These are phyloP conservation scores for Inga oerstediana DNA, from an alignment of 306 rosid genomes.

Conservation along the genomic window DNA sequence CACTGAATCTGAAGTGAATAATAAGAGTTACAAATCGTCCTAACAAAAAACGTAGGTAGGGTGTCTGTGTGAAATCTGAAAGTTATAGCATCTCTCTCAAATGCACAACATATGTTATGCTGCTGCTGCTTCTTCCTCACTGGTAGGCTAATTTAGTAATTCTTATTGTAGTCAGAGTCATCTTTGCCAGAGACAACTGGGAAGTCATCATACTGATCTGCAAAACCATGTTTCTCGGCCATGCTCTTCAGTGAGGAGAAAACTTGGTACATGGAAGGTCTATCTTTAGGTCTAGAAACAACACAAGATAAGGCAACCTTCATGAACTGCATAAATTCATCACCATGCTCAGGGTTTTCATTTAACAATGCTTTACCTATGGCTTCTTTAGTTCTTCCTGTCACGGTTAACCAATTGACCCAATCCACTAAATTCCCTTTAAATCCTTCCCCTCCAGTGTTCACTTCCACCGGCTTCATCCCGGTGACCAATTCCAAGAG, in stretches of 20 bases:
- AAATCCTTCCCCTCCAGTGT: conserved; percentile 45
- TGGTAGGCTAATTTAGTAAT: neutral
- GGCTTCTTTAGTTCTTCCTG: conserved; percentile 45
- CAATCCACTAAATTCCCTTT: conserved; percentile 62
- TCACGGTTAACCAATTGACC: conserved; percentile 41
- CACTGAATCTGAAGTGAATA: conserved; percentile 22
- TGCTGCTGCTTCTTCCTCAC: conserved; percentile 7
- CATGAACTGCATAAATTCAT: conserved; percentile 56
- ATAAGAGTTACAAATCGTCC: conserved; percentile 21
- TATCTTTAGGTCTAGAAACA: conserved; percentile 59
- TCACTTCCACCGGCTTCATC: conserved; percentile 53
- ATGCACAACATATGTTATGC: neutral
- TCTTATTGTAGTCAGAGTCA: conserved; percentile 29
- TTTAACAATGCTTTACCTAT: conserved; percentile 53
- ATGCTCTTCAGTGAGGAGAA: conserved; percentile 51
- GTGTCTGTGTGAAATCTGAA: conserved; percentile 22
- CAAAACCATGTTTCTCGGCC: conserved; percentile 52
- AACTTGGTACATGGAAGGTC: conserved; percentile 63
- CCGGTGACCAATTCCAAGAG: conserved; percentile 61
- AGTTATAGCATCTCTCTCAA: conserved; percentile 27
- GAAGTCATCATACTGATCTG: conserved; percentile 52
- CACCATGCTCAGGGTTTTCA: conserved; percentile 45
- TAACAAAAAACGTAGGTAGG: neutral
- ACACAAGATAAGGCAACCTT: conserved; percentile 51
- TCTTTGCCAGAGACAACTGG: conserved; percentile 43